Percentiles rank a stretch among this genome's conserved stretches.
These are phyloP conservation scores for Fusarium sp. DNA, from an alignment of 2,329 filamentous ascomycete species.

Conservation along the genomic window DNA sequence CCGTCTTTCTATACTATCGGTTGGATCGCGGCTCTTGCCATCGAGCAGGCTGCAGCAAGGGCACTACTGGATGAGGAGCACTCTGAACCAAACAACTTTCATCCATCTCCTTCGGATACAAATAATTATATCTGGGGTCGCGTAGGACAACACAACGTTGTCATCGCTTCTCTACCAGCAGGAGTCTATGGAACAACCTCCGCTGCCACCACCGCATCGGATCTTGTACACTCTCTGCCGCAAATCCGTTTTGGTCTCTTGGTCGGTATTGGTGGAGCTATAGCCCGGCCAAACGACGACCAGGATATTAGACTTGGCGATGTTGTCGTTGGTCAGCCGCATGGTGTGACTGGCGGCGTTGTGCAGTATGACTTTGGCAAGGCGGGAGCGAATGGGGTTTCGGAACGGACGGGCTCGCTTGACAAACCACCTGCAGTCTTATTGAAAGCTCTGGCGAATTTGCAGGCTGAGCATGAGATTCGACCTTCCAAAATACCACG, in stretches of 20 bases:
- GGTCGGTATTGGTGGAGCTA: conserved; percentile 55
- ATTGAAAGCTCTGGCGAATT: conserved; percentile 1
- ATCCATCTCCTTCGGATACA: conserved; percentile 17
- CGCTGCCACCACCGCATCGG: conserved; percentile 12
- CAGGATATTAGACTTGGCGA: conserved; percentile 43
- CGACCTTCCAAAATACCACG: not conserved
- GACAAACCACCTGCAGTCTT: conserved; percentile 17
- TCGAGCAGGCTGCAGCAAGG: conserved; percentile 39
- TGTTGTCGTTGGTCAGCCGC: conserved; percentile 38
- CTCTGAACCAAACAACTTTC: conserved; percentile 1
- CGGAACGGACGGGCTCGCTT: conserved; percentile 10
- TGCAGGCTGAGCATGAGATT: conserved; percentile 26
- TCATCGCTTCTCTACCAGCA: conserved; percentile 38
- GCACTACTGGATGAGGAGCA: conserved; percentile 41
- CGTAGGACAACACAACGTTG: conserved; percentile 39
- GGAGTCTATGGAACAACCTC: conserved; percentile 25
- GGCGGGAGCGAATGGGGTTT: not conserved
- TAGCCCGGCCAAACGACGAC: not conserved
- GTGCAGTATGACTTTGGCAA: conserved; percentile 41
- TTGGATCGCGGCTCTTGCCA: conserved; percentile 40
- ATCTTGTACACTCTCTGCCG: conserved; percentile 25
- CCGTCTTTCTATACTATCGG: conserved; percentile 29
- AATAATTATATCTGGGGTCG: conserved; percentile 43
- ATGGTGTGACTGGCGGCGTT: conserved; percentile 22
- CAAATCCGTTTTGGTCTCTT: conserved; percentile 29